These are phyloP conservation scores for Talaromyces sp. DNA, from an alignment of 2,329 filamentous ascomycete species.

Conservation along the genomic window DNA sequence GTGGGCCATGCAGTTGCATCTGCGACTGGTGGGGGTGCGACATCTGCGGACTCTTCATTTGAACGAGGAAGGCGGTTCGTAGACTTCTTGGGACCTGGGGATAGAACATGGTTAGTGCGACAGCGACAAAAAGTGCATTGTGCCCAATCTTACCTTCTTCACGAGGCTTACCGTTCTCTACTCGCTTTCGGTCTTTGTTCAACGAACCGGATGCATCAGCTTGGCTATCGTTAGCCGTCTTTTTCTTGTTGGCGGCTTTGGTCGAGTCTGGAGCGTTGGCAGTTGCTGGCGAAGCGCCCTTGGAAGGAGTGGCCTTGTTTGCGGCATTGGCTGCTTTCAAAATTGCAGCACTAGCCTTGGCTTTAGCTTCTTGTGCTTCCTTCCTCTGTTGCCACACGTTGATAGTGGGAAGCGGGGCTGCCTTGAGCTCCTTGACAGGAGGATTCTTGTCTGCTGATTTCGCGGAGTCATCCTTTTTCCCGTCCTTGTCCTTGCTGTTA, in stretches of 20 bases:
- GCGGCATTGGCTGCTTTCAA: slow-evolving; percentile 22
- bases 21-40: slow-evolving; percentile 59
- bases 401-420: slow-evolving; percentile 74
- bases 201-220: slow-evolving; percentile 18
- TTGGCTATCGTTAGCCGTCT: slow-evolving; percentile 24
- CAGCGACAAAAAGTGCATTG: neutral
- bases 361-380: slow-evolving; percentile 56
- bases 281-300: slow-evolving; percentile 21
- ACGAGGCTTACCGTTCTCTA: slow-evolving; percentile 37
- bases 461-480: slow-evolving; percentile 49
- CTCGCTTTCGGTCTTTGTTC: slow-evolving; percentile 34
- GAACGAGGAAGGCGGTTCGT: slow-evolving; percentile 16
- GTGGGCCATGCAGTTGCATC: slow-evolving; percentile 87
- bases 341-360: slow-evolving; percentile 33
- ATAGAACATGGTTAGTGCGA: neutral
- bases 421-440: slow-evolving; percentile 60
- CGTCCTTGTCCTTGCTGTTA: slow-evolving; percentile 37
- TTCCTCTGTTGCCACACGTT: slow-evolving; percentile 84
- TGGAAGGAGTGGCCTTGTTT: slow-evolving; percentile 22
- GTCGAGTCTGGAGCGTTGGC: slow-evolving; percentile 36
- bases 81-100: slow-evolving; percentile 20
- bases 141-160: slow-evolving; percentile 31
- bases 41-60: slow-evolving; percentile 15
- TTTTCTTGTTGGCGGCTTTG: slow-evolving; percentile 39
- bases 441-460: slow-evolving; percentile 55